Evolutionary conservation across 768 basidiomycete genomes (phyloP), one percentile per base, ranked within the genome.

Genomic region (Leucogyrophana mollusca): DNA sequence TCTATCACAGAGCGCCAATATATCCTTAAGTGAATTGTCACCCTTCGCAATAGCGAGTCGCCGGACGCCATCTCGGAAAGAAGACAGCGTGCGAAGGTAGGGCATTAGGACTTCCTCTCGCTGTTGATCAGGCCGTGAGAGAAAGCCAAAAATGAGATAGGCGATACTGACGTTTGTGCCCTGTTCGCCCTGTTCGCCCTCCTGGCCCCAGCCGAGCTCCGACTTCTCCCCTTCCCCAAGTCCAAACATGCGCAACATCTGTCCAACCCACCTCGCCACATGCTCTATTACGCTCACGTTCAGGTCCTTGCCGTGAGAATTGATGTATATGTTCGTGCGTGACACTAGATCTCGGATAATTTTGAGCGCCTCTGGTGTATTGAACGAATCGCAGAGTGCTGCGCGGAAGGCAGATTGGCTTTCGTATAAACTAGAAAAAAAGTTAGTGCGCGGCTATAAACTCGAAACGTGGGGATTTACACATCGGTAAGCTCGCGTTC

Each of bases 351-450:
- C 87, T 10, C 87, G 77, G 14, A 98, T 68, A 46, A 82, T 70
- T 55, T 79, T 77, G 18, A 98, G 66, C 0, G 93, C 94, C 14
- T 71, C 76, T 2, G 94, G 92, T 0, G 96, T 98, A 64, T 98
- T 94, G 77, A 98, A 96, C 0, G 94, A 97, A 65, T 99, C 95
- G 67, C 89, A 94, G 38, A 99, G 82, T 0, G 94, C 90, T 10
- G 70, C 74, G 43, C 91, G 83, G 77, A 99, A 95, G 7, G 78
- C 74, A 34, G 76, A 55, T 63, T 94, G 94, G 38, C 83, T 80
- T 43, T 80, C 71, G 53, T 87, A 76, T 27, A 94, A 73, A 55
- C 93, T 96, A 56, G 38, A 40, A 52, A 34, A n/a, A 34, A 41
- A 3, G 20, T 34, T 7, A 49, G 54, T 37, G 21, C 43, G 35